Evolutionary conservation across 495 filamentous ascomycete genomes (phyloP).

Genomic region (Cryomyces minteri): DNA sequence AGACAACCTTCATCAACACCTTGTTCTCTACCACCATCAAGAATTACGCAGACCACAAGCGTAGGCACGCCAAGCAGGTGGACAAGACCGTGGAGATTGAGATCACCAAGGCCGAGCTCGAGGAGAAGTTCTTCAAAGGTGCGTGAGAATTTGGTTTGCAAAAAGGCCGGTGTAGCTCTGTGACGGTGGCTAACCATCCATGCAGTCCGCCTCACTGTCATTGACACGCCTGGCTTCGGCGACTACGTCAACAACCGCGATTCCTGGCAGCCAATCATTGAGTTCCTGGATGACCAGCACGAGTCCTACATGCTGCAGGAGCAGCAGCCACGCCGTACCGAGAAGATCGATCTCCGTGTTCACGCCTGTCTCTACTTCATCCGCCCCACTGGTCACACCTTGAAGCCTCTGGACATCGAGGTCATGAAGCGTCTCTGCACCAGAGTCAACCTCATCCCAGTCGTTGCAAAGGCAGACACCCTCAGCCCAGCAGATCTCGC

Average conservation of each 20-base stretch:
- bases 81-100: slow-evolving; percentile 99
- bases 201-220: slow-evolving; percentile 89
- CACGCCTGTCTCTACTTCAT: slow-evolving; percentile 99
- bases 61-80: slow-evolving; percentile 94
- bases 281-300: slow-evolving; percentile 98
- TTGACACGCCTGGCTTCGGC: slow-evolving; percentile 96
- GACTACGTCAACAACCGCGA: slow-evolving; percentile 99
- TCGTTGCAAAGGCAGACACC: slow-evolving; percentile 96
- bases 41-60: slow-evolving; percentile 99
- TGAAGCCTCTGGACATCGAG: slow-evolving; percentile 98
- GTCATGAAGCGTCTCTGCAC: slow-evolving; percentile 98
- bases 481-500: slow-evolving; percentile 80
- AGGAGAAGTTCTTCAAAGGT: slow-evolving; percentile 99
- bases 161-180: background rate
- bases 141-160: slow-evolving; percentile 4
- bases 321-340: slow-evolving; percentile 89
- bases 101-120: slow-evolving; percentile 97
- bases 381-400: slow-evolving; percentile 88
- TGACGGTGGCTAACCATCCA: background rate
- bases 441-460: slow-evolving; percentile 92
- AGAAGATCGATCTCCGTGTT: slow-evolving; percentile 98
- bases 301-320: slow-evolving; percentile 99
- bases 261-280: slow-evolving; percentile 98
- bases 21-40: slow-evolving; percentile 99
- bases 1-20: slow-evolving; percentile 99